A percentile compares a stretch with the other conserved stretches of the same genome.
Evolutionary conservation across 345 rosid species (phyloP).

Genomic region (Boechera stricta): DNA sequence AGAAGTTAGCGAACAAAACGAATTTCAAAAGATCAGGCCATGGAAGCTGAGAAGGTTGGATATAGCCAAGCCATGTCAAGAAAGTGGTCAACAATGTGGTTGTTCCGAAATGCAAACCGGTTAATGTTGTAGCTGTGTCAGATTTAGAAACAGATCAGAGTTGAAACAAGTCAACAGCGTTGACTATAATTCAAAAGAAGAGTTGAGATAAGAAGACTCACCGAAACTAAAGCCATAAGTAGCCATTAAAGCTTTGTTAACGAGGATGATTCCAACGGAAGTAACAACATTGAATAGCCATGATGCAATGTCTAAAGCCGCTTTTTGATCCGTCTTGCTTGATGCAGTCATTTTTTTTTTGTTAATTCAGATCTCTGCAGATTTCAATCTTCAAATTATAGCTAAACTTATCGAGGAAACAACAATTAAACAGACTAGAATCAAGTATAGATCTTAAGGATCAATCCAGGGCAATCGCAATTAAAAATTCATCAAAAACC

Average conservation of each 20-base stretch:
- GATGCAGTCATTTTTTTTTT: constrained; percentile 60
- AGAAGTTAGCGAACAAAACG: constrained; percentile 92
- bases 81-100: constrained; percentile 78
- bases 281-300: constrained; percentile 98
- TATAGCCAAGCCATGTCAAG: constrained; percentile 86
- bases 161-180: constrained; percentile 38
- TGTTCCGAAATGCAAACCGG: constrained; percentile 96
- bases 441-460: constrained; percentile 22
- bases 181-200: not conserved
- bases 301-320: constrained; percentile 82
- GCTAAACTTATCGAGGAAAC: not conserved
- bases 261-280: constrained; percentile 96
- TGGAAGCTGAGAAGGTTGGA: constrained; percentile 84
- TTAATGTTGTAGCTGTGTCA: constrained; percentile 93
- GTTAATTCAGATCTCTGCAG: constrained; percentile 40
- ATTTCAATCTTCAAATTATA: constrained; percentile 32
- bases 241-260: constrained; percentile 96
- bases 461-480: not conserved
- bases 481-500: too few species aligned
- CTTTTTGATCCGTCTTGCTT: constrained; percentile 80
- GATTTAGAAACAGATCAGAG: constrained; percentile 8
- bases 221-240: constrained; percentile 94
- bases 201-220: constrained; percentile 36
- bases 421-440: not conserved
- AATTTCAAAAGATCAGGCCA: constrained; percentile 76